These are phyloP conservation scores for Yarrowia porcina DNA, from an alignment of 805 yeast species.

Conservation along the genomic window DNA sequence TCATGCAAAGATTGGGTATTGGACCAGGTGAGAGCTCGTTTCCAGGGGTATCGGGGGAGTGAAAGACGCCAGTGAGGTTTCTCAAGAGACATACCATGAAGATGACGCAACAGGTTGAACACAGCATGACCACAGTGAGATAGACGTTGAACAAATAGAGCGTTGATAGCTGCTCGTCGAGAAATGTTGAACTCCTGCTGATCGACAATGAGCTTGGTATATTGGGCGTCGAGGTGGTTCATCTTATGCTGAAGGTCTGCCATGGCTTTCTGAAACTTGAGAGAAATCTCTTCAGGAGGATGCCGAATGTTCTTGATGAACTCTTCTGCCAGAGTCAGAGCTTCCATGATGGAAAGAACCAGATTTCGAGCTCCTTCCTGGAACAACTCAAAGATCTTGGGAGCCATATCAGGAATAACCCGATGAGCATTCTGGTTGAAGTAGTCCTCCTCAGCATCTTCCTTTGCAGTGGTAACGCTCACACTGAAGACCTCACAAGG, in stretches of 20 bases:
- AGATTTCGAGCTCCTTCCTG: conserved; percentile 17
- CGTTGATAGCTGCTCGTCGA: conserved; percentile 12
- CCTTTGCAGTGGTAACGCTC: not conserved
- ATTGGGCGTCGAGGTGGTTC: conserved; percentile 18
- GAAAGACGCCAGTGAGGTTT: conserved; percentile 40
- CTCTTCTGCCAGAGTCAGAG: conserved; percentile 3
- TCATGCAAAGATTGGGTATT: conserved; percentile 46
- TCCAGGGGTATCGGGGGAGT: conserved; percentile 43
- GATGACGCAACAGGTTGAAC: conserved; percentile 27
- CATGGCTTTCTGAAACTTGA: conserved; percentile 15
- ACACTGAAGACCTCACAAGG: conserved; percentile 19
- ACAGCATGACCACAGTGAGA: conserved; percentile 33
- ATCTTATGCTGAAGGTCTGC: not conserved
- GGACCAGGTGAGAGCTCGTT: conserved; percentile 44
- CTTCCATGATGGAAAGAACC: not conserved
- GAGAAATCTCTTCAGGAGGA: not conserved
- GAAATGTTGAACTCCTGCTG: conserved; percentile 1
- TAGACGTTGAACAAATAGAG: conserved; percentile 20
- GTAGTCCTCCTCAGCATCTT: conserved; percentile 10
- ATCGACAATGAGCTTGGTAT: conserved; percentile 15
- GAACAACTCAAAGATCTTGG: conserved; percentile 8
- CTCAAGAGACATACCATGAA: conserved; percentile 23
- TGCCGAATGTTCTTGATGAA: conserved; percentile 17
- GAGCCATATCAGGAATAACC: conserved; percentile 1
- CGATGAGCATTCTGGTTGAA: conserved; percentile 9